Percentiles rank a stretch among this genome's conserved stretches.
Evolutionary conservation across 2,329 filamentous ascomycete species (phyloP).

Genomic region (Trichophyton equinum): DNA sequence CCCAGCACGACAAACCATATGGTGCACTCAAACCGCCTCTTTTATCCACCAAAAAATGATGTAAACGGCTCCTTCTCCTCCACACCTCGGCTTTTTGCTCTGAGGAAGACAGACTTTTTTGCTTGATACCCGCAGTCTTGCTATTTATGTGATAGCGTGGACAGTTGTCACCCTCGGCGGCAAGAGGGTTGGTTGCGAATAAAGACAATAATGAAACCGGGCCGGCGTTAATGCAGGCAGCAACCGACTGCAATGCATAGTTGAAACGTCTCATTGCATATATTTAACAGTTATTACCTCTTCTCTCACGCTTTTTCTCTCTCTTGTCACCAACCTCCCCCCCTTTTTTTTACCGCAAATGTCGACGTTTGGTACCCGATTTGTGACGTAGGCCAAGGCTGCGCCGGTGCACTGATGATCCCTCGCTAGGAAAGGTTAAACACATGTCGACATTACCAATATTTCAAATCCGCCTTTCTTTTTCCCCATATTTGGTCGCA

Average conservation of each 20-base stretch:
- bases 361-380: neutral
- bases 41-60: neutral
- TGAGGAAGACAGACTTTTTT: neutral
- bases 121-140: neutral
- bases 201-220: neutral
- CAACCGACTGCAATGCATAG: neutral
- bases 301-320: neutral
- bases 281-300: neutral
- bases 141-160: neutral
- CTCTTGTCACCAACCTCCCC: neutral
- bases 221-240: neutral
- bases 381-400: constrained; percentile 2
- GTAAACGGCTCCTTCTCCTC: neutral
- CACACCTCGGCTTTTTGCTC: neutral
- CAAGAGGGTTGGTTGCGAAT: neutral
- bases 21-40: neutral
- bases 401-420: constrained; percentile 2
- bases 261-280: neutral
- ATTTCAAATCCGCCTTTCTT: neutral
- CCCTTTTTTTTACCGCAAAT: neutral
- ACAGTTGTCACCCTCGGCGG: neutral
- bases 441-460: neutral
- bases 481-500: neutral
- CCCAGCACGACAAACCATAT: neutral
- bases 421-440: constrained; percentile 2